A percentile compares a stretch with the other conserved stretches of the same genome.
These are phyloP conservation scores for Stipa capillata DNA, from an alignment of 176 grass and related monocot genomes.

Conservation along the genomic window DNA sequence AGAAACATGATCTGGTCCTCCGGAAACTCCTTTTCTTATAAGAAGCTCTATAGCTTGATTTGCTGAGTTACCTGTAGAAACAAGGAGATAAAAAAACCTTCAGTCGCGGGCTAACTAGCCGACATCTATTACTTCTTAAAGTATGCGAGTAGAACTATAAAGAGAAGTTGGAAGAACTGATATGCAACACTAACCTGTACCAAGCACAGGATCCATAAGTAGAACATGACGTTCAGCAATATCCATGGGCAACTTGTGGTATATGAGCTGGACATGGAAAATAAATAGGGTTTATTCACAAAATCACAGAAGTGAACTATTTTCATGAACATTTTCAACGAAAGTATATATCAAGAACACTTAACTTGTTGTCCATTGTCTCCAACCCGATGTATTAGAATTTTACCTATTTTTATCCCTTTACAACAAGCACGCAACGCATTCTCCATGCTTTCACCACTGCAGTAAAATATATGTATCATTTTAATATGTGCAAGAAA, in stretches of 20 bases:
- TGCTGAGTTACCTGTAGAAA: conserved; percentile 69
- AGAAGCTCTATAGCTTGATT: conserved; percentile 79
- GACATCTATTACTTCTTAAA: background rate
- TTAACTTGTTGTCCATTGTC: conserved; percentile 77
- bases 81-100: background rate
- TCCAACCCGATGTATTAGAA: conserved; percentile 76
- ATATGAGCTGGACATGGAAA: conserved; percentile 62
- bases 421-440: conserved; percentile 75
- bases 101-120: background rate
- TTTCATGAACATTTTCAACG: background rate
- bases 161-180: background rate
- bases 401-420: conserved; percentile 86
- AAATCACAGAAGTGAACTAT: background rate
- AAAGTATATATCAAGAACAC: background rate
- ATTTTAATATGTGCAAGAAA: background rate
- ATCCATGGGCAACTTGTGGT: conserved; percentile 77
- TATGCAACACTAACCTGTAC: conserved; percentile 54
- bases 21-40: conserved; percentile 67
- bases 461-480: conserved; percentile 22
- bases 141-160: background rate
- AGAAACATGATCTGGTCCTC: conserved; percentile 86
- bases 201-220: conserved; percentile 93
- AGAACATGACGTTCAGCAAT: conserved; percentile 82
- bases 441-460: conserved; percentile 94
- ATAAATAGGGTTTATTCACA: conserved; percentile 9